Conservation (phyloP, 257 asterid genomes). For the Solanum commersonii region DNA sequence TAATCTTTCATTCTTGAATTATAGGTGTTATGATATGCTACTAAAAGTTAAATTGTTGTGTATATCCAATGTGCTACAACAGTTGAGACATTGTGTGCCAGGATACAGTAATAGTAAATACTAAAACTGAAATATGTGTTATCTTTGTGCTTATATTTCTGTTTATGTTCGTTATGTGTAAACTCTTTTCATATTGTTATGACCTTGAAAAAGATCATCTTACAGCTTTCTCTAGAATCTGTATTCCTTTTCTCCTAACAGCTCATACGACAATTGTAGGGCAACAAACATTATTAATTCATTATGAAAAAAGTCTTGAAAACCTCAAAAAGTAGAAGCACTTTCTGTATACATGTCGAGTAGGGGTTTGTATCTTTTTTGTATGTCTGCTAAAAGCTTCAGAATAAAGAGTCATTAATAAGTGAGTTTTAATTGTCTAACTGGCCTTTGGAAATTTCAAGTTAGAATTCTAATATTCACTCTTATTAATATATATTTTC, state of each 20-base stretch:
- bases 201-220: not conserved
- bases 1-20: not conserved
- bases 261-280: not conserved
- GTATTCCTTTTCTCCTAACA: not conserved
- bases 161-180: not conserved
- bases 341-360: not conserved
- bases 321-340: not conserved
- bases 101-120: not conserved
- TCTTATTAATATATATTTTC: not conserved
- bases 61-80: not conserved
- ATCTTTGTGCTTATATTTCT: not conserved
- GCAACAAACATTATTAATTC: not conserved
- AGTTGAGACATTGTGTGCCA: not conserved
- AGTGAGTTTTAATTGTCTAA: not conserved
- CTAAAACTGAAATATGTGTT: not conserved
- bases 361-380: too few relatives aligned
- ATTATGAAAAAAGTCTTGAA: not conserved
- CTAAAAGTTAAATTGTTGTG: not conserved
- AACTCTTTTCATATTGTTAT: not conserved
- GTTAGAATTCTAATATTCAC: not conserved
- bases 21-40: not conserved
- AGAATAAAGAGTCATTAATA: not conserved
- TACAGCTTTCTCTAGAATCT: not conserved
- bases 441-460: not conserved
- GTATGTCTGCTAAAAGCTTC: not conserved